Evolutionary conservation across 2,329 filamentous ascomycete species (phyloP), one percentile per base, ranked within the genome.

Genomic region (Zymoseptoria brevis): DNA sequence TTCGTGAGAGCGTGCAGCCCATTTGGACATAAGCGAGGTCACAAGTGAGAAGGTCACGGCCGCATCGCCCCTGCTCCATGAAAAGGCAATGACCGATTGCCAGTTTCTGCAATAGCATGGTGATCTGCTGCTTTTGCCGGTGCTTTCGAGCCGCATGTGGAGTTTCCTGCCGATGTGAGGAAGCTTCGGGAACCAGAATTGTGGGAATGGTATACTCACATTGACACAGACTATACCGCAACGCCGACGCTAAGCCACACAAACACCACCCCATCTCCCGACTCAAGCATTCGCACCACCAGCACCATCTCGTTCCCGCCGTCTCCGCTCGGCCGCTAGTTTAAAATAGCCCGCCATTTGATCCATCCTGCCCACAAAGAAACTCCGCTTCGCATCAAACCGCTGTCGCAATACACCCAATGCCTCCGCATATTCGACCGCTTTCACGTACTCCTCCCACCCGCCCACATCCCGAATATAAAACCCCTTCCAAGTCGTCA

Each of bases 341-440:
- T 66, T 67, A 57, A 96, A 80, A 72, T 89, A 97, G 61, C 87
- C 85, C 60, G 86, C 82, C 62, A 99, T 87, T 77, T 96, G 92
- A 73, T 97, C 92, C 69, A 94, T 84, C 70, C 91, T 87, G 60
- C 85, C 95, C 6, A 95, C 91, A 72, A 99, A 99, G 75, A 99
- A 96, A 79, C 89, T 87, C 62, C 87, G 83, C 72, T 86, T 87
- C 57, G 79, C 78, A 70, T 96, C 88, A 66, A 86, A 94, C 70
- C 86, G 87, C 90, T 93, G 97, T 3, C 89, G 83, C 69, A 96
- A 73, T 29, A 99, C 92, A 16, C 94, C 94, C 62, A 96, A 86
- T 71, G 95, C 90, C 66, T 93, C 87, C 0, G 94, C 93, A 74
- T 96, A 86, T 49, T 83, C 83, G 4, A 84, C 81, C 9, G 90